A percentile compares a stretch with the other conserved stretches of the same genome.
Conservation (phyloP, 2,329 filamentous ascomycete species). For the Scleromitrula shiraiana region DNA sequence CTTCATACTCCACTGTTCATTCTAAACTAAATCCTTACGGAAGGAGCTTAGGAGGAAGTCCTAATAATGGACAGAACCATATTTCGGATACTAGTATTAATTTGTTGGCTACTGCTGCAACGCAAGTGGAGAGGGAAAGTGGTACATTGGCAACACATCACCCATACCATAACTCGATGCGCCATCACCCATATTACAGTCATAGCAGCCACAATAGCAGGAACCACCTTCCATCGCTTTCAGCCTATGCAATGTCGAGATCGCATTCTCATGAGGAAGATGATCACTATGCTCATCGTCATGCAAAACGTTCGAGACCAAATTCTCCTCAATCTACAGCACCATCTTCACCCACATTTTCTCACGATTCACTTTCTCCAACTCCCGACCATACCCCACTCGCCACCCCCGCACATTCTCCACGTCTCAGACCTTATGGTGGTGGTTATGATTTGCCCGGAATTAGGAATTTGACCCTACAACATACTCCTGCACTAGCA, state of each 20-base stretch:
- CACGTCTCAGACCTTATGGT: constrained; percentile 68
- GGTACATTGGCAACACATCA: constrained; percentile 21
- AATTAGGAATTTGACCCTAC: constrained; percentile 64
- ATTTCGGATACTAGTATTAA: constrained; percentile 48
- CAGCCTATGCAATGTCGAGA: constrained; percentile 89
- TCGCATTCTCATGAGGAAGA: constrained; percentile 78
- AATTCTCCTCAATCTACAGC: constrained; percentile 94
- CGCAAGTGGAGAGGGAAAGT: constrained; percentile 54
- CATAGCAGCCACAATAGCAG: constrained; percentile 39
- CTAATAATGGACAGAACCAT: constrained; percentile 27
- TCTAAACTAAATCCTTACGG: constrained; percentile 42
- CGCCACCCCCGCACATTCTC: constrained; percentile 90
- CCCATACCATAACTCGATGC: constrained; percentile 35
- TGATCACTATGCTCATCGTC: constrained; percentile 65
- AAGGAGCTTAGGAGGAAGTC: constrained; percentile 36
- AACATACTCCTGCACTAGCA: constrained; percentile 57
- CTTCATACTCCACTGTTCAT: constrained; percentile 49
- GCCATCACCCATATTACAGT: constrained; percentile 48
- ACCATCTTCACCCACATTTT: constrained; percentile 92
- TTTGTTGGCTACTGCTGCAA: constrained; percentile 52
- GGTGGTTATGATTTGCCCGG: constrained; percentile 76
- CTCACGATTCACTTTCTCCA: constrained; percentile 88
- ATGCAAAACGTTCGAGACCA: constrained; percentile 81
- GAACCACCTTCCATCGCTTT: constrained; percentile 44
- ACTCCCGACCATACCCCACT: constrained; percentile 98